Evolutionary conservation across 495 filamentous ascomycete species (phyloP).

Genomic region (Xylaria telfairii): DNA sequence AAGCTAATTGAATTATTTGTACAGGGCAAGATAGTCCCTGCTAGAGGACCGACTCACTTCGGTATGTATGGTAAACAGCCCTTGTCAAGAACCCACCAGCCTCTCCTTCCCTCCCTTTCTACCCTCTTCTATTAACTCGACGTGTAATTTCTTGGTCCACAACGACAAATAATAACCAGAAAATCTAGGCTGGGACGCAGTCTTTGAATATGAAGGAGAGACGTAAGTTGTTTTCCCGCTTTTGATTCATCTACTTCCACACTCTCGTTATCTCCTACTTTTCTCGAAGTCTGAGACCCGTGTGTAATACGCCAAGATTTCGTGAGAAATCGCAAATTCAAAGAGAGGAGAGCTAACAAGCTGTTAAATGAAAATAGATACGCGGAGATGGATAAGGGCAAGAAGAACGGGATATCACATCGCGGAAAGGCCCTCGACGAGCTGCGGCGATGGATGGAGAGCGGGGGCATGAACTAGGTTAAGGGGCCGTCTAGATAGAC

Average conservation of each 20-base stretch:
- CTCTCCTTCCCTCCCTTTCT: background rate
- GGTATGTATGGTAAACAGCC: constrained; percentile 60
- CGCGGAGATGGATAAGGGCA: constrained; percentile 91
- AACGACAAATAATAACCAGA: constrained; percentile 21
- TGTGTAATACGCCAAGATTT: constrained; percentile 15
- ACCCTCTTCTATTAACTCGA: background rate
- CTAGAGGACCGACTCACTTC: constrained; percentile 77
- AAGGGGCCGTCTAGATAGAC: background rate
- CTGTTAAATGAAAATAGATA: constrained; percentile 51
- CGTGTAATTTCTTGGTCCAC: background rate
- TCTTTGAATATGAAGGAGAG: constrained; percentile 92
- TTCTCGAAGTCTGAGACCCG: background rate
- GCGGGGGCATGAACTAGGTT: constrained; percentile 44
- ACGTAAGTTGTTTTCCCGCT: constrained; percentile 63
- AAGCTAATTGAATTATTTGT: constrained; percentile 36
- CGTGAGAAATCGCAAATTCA: background rate
- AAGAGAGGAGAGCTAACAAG: constrained; percentile 14
- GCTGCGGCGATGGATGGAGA: constrained; percentile 79
- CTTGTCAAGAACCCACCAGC: background rate
- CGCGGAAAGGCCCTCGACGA: constrained; percentile 84
- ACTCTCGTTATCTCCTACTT: no score
- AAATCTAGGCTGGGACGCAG: constrained; percentile 85
- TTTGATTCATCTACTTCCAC: background rate
- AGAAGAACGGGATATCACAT: constrained; percentile 95
- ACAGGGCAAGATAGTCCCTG: constrained; percentile 76